phyloP scores from a whole-genome alignment of 2,329 filamentous ascomycete species.

The Neofusicoccum umdonicola region DNA sequence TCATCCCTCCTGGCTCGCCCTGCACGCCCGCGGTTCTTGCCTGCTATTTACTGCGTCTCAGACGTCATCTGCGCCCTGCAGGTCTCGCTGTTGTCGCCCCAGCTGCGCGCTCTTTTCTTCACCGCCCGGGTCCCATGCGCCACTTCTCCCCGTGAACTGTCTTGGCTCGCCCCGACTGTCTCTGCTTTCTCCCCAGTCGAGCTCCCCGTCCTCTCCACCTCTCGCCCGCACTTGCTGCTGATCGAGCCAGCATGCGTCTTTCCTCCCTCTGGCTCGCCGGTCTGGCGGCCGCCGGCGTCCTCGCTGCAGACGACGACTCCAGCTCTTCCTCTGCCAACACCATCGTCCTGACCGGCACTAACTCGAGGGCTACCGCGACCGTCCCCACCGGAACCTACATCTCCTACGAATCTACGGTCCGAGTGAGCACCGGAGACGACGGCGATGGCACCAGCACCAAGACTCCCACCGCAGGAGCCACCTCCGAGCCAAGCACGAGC shows the following conservation, averaged over 20 bases:
- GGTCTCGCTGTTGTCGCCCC: not conserved
- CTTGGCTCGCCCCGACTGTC: constrained; percentile 4
- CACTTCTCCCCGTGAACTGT: not conserved
- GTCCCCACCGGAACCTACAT: constrained; percentile 17
- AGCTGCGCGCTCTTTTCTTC: not conserved
- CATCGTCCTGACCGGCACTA: constrained; percentile 5
- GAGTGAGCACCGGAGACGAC: not conserved
- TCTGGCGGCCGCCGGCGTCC: not conserved
- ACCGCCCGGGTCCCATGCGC: not conserved
- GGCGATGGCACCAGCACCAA: not conserved
- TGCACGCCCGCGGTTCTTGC: not conserved
- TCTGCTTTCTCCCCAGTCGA: constrained; percentile 6
- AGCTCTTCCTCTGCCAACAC: not conserved
- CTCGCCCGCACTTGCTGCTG: not conserved
- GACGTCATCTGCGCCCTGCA: constrained; percentile 2
- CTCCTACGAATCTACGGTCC: constrained; percentile 9
- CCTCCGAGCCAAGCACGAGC: not conserved
- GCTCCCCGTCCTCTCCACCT: constrained; percentile 5
- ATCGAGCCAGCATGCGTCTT: constrained; percentile 14
- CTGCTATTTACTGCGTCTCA: constrained; percentile 13
- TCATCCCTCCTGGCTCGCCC: not conserved
- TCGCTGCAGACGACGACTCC: not conserved
- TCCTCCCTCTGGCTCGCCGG: constrained; percentile 1
- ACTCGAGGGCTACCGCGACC: not conserved
- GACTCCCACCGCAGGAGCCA: not conserved